Evolutionary conservation across 2,329 filamentous ascomycete genomes (phyloP), one percentile per base, ranked within the genome.

Genomic region (Verticillium albo-atrum): DNA sequence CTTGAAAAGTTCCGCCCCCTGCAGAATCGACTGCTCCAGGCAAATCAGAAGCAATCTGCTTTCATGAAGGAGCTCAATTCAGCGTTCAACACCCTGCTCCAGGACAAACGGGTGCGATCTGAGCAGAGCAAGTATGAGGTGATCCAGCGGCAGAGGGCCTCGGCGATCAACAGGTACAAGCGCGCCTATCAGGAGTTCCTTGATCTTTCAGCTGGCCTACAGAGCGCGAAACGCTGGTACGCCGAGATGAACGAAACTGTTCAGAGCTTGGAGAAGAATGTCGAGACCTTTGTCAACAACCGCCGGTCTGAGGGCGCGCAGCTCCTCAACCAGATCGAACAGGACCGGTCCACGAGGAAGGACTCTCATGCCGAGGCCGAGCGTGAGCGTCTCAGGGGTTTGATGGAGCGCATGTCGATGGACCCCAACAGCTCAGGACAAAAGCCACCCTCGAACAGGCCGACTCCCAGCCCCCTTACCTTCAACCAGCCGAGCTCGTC

Each of bases 341-440:
- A 90, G 65, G 87, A 89, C 56, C 89, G 89, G 68, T 83, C 85
- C 4, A 85, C 82, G 56, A 88, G 72, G 70, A 83, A 84, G 71
- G 76, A 71, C 56, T 75, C 78, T 3, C 81, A 84, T 60, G 92
- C 92, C 32, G 92, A 97, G 67, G 82, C 90, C 57, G 94, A 98
- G 72, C 88, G 91, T 59, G 92, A 96, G 68, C 86, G 94, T 58
- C 77, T 99, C 59, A 87, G 91, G 60, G 90, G 90, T 50, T 79
- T 99, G 47, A 98, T 99, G 95, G 93, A 97, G 70, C 87, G 93
- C 58, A 94, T 98, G 87, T 93, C 92, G 1, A 89, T 97, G 76
- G 91, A 94, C n/a, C 79, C 83, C 54, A 77, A 59, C 72, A 71
- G 72, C 47, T 69, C 75, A 12, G 72, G 76, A n/a, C 73, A 68